Conservation (phyloP, 176 grass and related monocot species). For the Aegilops tauschii region DNA sequence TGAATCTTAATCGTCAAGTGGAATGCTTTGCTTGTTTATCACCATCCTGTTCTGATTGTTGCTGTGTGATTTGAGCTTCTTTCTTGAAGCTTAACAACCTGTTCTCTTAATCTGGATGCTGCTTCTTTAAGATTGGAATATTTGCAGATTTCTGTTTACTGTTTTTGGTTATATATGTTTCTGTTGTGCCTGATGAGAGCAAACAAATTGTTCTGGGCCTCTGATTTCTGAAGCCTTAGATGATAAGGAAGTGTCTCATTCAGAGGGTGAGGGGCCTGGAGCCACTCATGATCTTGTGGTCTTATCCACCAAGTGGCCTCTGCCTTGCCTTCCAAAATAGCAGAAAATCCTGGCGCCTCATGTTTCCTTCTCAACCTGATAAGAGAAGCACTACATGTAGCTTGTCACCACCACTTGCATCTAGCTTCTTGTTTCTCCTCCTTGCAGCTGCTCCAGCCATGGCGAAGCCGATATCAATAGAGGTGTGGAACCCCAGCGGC, state of each 20-base stretch:
- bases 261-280: background rate
- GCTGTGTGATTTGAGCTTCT: background rate
- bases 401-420: background rate
- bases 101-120: background rate
- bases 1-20: background rate
- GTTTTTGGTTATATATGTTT: background rate
- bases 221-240: background rate
- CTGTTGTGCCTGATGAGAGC: background rate
- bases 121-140: background rate
- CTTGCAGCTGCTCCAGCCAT: constrained; percentile 6
- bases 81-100: no score
- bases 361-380: background rate
- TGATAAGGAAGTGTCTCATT: background rate
- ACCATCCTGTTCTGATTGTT: background rate
- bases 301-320: background rate
- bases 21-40: background rate
- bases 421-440: background rate
- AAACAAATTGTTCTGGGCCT: background rate
- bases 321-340: background rate
- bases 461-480: constrained; percentile 79
- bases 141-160: background rate
- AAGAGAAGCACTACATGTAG: background rate
- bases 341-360: background rate
- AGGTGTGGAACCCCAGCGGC: constrained; percentile 93
- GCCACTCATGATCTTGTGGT: background rate